Evolutionary conservation across 1,139 yeast species (phyloP).

Genomic region (Taphrina sp.): DNA sequence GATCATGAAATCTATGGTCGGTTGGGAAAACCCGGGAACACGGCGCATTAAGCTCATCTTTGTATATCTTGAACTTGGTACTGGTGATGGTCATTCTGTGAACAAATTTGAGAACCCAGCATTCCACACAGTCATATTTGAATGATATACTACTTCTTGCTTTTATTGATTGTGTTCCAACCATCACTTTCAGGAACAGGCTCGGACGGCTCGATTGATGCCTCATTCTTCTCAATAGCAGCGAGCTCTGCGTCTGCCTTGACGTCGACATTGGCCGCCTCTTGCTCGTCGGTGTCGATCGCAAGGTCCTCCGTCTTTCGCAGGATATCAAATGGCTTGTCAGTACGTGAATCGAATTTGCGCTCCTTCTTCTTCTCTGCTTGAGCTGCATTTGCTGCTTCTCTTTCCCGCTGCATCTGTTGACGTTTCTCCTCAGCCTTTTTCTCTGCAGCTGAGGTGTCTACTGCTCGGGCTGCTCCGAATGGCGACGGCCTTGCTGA

Average conservation of each 20-base stretch:
- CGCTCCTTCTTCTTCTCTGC: conserved; percentile 35
- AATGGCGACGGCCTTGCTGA: conserved; percentile 41
- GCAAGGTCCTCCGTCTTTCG: conserved; percentile 22
- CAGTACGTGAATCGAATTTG: conserved; percentile 1
- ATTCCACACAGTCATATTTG: neutral
- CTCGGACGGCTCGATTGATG: conserved; percentile 47
- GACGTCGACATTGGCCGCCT: conserved; percentile 29
- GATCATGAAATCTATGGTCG: too few relatives aligned
- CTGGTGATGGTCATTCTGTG: too few relatives aligned
- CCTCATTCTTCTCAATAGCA: conserved; percentile 40
- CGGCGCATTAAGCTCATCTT: too few relatives aligned
- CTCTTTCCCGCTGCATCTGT: conserved; percentile 39
- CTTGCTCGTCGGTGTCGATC: conserved; percentile 14
- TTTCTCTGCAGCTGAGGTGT: conserved; percentile 42
- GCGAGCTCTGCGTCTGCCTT: conserved; percentile 37
- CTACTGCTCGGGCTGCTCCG: conserved; percentile 48
- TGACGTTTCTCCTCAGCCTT: conserved; percentile 43
- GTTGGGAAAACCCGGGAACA: too few relatives aligned
- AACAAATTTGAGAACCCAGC: too few relatives aligned
- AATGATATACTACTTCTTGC: conserved; percentile 24
- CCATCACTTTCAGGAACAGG: conserved; percentile 52
- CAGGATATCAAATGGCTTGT: conserved; percentile 22
- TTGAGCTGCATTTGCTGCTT: conserved; percentile 33
- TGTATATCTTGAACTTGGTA: too few relatives aligned
- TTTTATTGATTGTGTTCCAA: conserved; percentile 65